Evolutionary conservation across 2,329 filamentous ascomycete species (phyloP).

Genomic region (Arthrobotrys megalospora): DNA sequence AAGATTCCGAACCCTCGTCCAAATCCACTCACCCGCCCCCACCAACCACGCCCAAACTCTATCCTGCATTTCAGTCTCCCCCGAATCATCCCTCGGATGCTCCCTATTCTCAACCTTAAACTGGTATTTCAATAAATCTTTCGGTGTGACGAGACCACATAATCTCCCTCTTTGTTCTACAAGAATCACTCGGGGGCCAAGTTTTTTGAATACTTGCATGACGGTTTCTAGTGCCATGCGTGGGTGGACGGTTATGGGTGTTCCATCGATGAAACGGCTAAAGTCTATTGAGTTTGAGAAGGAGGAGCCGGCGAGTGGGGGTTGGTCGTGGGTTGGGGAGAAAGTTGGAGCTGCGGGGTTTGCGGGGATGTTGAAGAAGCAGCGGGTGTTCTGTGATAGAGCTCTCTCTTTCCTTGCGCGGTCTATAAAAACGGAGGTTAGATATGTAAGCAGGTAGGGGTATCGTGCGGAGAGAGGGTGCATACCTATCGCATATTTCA

Average conservation of each 20-base stretch:
- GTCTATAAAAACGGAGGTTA: constrained; percentile 42
- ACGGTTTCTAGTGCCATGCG: constrained; percentile 93
- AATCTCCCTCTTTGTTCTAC: constrained; percentile 90
- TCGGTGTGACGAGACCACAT: constrained; percentile 90
- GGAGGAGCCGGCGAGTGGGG: constrained; percentile 71
- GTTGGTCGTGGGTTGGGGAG: constrained; percentile 67
- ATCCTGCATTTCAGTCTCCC: constrained; percentile 74
- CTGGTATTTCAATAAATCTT: constrained; percentile 97
- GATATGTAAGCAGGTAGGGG: background rate
- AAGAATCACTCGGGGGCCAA: constrained; percentile 92
- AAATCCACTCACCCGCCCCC: constrained; percentile 74
- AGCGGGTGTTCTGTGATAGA: constrained; percentile 78
- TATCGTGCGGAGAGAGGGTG: background rate
- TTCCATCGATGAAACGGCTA: constrained; percentile 87
- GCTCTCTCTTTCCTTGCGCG: constrained; percentile 78
- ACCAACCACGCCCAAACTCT: constrained; percentile 76
- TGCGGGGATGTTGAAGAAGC: constrained; percentile 74
- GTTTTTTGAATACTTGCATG: constrained; percentile 99
- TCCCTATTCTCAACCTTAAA: constrained; percentile 94
- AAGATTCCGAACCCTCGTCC: constrained; percentile 69
- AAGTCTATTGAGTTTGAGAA: constrained; percentile 80
- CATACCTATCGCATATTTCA: constrained; percentile 86
- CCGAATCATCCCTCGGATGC: constrained; percentile 75
- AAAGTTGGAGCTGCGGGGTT: constrained; percentile 62
- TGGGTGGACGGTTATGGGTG: constrained; percentile 91